These are phyloP conservation scores for Jatropha multifida DNA, from an alignment of 441 rosid genomes.

Conservation along the genomic window DNA sequence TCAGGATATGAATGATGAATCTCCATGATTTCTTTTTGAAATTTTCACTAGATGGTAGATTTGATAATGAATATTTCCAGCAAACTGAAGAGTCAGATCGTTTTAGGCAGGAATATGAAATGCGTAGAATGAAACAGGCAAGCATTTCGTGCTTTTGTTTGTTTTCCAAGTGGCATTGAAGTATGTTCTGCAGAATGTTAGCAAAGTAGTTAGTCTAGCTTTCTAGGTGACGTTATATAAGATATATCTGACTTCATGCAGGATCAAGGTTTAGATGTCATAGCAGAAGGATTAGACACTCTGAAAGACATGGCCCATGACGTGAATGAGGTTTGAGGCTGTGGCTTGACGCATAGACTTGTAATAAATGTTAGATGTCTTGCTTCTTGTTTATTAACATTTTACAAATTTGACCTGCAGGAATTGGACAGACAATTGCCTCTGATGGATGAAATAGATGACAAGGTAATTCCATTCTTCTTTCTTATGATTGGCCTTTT, in stretches of 20 bases:
- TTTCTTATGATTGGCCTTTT: slow-evolving; percentile 11
- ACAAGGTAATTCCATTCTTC: slow-evolving; percentile 47
- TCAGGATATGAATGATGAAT: neutral
- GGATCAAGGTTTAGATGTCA: slow-evolving; percentile 94
- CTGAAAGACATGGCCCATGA: slow-evolving; percentile 89
- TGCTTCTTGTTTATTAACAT: neutral
- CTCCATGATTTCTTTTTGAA: neutral
- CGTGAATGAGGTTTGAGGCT: slow-evolving; percentile 81
- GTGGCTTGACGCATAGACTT: neutral
- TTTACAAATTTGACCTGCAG: slow-evolving; percentile 37
- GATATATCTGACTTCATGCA: slow-evolving; percentile 28
- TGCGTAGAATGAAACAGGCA: slow-evolving; percentile 85
- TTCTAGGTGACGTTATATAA: neutral
- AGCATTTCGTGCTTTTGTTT: slow-evolving; percentile 19
- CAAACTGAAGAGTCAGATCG: slow-evolving; percentile 59
- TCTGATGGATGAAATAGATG: slow-evolving; percentile 92
- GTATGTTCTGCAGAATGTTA: no score
- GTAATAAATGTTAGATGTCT: neutral
- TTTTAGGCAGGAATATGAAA: slow-evolving; percentile 85
- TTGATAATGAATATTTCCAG: slow-evolving; percentile 77
- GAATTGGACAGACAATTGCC: slow-evolving; percentile 91
- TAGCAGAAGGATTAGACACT: slow-evolving; percentile 87
- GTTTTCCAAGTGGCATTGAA: neutral
- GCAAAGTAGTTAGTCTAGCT: neutral
- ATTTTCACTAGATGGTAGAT: slow-evolving; percentile 51